Conservation (phyloP, 306 rosid species). For the Castanopsis chinensis region DNA sequence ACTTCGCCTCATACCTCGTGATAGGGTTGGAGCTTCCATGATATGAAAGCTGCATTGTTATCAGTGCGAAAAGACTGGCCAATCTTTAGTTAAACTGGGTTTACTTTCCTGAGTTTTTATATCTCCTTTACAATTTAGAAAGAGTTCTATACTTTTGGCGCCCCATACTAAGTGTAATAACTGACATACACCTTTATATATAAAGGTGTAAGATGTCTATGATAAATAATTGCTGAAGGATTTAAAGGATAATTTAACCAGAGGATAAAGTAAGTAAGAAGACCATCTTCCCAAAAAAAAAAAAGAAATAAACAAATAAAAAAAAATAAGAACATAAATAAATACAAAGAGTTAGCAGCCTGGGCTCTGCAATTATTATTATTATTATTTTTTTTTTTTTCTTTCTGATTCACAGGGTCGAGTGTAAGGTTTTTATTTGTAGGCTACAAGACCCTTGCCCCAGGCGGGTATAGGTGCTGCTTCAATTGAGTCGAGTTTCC, state of each 20-base stretch:
- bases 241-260: not conserved
- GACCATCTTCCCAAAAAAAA: too few species aligned
- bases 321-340: not conserved
- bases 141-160: not conserved
- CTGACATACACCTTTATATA: not conserved
- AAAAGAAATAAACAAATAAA: too few species aligned
- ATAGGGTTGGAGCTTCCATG: slow-evolving; percentile 51
- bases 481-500: not conserved
- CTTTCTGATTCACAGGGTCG: too few species aligned
- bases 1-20: slow-evolving; percentile 62
- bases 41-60: slow-evolving; percentile 10
- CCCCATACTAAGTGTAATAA: not conserved
- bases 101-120: not conserved
- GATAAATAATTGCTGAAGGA: not conserved
- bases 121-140: slow-evolving; percentile 6
- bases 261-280: not conserved
- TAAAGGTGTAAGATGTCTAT: not conserved
- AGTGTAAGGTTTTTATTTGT: not conserved
- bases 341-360: not conserved
- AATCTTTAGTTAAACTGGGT: not conserved
- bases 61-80: slow-evolving; percentile 5
- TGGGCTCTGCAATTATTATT: too few species aligned
- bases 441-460: not conserved
- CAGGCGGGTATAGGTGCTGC: not conserved
- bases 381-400: too few species aligned